phyloP scores from a whole-genome alignment of 148 eudicot species.

The Hydrangea macrophylla region DNA sequence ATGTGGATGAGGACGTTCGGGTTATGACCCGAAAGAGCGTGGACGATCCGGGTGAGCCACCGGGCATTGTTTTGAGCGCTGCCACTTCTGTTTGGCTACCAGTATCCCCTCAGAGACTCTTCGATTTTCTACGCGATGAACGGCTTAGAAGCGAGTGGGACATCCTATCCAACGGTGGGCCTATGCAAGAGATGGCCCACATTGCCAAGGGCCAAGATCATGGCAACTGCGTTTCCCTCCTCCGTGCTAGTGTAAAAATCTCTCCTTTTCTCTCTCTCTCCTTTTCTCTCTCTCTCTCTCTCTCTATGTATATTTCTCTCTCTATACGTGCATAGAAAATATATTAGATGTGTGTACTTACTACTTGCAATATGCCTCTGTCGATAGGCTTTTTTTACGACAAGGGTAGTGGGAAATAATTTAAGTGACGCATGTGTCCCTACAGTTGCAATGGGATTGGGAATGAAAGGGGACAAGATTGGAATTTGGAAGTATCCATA shows the following conservation, averaged over 20 bases:
- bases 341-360: too few relatives aligned
- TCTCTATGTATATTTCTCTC: not conserved
- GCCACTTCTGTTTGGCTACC: conserved; percentile 96
- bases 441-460: not conserved
- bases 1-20: conserved; percentile 73
- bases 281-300: conserved; percentile 2
- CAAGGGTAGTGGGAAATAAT: too few relatives aligned
- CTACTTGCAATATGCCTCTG: too few relatives aligned
- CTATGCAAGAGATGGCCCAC: conserved; percentile 97
- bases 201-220: conserved; percentile 93
- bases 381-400: too few relatives aligned
- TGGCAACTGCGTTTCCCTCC: conserved; percentile 93
- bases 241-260: conserved; percentile 71
- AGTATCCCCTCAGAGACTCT: conserved; percentile 71
- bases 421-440: conserved; percentile 3
- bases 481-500: conserved; percentile 34
- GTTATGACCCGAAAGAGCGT: conserved; percentile 93
- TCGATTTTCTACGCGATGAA: conserved; percentile 85
- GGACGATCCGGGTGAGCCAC: conserved; percentile 90
- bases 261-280: conserved; percentile 12
- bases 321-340: too few relatives aligned
- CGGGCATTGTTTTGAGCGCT: conserved; percentile 82
- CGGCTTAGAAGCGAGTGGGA: conserved; percentile 87
- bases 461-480: conserved; percentile 22
- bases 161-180: conserved; percentile 88